A percentile compares a stretch with the other conserved stretches of the same genome.
These are phyloP conservation scores for Colletotrichum musae DNA, from an alignment of 2,329 filamentous ascomycete species.

Conservation along the genomic window DNA sequence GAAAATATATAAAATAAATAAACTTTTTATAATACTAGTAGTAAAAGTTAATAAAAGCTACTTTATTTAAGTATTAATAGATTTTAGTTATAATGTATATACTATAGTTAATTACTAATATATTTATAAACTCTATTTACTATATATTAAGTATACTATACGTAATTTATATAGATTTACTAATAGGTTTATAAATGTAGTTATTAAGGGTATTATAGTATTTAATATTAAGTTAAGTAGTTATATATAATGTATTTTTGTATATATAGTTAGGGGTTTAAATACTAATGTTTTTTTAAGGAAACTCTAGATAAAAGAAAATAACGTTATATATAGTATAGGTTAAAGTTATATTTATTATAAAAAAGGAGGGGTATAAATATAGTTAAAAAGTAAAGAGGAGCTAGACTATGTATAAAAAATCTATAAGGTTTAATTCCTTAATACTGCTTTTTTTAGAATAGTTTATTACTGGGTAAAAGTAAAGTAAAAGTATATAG, in stretches of 20 bases:
- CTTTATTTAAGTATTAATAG: slow-evolving; percentile 5
- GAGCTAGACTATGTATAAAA: slow-evolving; percentile 3
- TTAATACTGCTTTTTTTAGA: slow-evolving; percentile 30
- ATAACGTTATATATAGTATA: background rate
- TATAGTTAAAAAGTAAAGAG: background rate
- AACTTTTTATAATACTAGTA: background rate
- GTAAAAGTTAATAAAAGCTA: slow-evolving; percentile 3
- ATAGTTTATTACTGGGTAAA: slow-evolving; percentile 45
- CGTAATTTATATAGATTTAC: slow-evolving; percentile 25
- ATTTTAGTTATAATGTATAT: background rate
- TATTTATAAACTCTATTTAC: slow-evolving; percentile 22
- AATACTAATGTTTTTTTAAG: background rate
- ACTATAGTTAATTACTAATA: slow-evolving; percentile 26
- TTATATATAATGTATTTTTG: background rate
- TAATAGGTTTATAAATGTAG: slow-evolving; percentile 26
- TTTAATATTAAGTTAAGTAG: slow-evolving; percentile 5
- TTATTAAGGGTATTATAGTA: slow-evolving; percentile 16
- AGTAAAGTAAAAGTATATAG: slow-evolving; percentile 48
- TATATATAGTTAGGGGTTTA: background rate
- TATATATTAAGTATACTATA: slow-evolving; percentile 24
- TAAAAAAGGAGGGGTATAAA: background rate
- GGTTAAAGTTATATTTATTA: background rate
- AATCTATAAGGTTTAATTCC: slow-evolving; percentile 15
- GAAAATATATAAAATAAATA: slow-evolving; percentile 17
- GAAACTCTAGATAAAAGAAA: background rate